Base-by-base conservation (phyloP, 208 protist genomes). In the Acanthamoeba triangularis region DNA sequence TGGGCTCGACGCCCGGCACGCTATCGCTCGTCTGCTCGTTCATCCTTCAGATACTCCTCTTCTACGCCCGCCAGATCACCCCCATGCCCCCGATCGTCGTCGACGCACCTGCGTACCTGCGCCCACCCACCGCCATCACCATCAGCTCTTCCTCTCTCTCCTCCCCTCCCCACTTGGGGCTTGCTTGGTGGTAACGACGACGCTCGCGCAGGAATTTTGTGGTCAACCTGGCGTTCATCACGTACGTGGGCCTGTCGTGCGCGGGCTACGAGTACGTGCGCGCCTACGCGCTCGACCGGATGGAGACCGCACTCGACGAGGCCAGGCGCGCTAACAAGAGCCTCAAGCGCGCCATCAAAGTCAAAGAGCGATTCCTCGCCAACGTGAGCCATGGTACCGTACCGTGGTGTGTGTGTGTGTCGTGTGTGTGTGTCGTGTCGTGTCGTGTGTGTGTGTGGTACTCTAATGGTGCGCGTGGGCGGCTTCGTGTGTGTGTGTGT, bases 361-460 rank as follows among this genome's bases (percentile, higher is more conserved):
- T 54, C 67, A 94, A 94, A n/a, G 56, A 56, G 30, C 90, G n/a
- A 5, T 94, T 94, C 72, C 69, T 94, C 56, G 90, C 90, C 69
- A 94, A 94, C 47, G 69, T 78, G 35, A 94, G 61, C 72, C 69
- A 94, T 33, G 90, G 61, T 93, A 74, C 20, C 2, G 49, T 35
- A 28, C 52, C 82, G 14, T 59, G 35, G 1, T 8, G 30, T 13
- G 7, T n/a, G n/a, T 14, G 28, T 11, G 30, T 3, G n/a, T n/a
- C 52, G 16, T 5, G 11, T 18, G 16, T 74, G 16, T 5, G 11
- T 18, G 16, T 7, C 49, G 49, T 35, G 49, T 85, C 82, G 14
- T 59, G 35, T 20, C n/a, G 30, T 13, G 7, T n/a, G n/a, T 14
- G 28, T 11, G 30, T 3, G 30, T 3, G 3, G 1, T 49, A 82